Conservation (phyloP, 225 moss, liverwort and hornwort species). For the Sphagnum contortum region DNA sequence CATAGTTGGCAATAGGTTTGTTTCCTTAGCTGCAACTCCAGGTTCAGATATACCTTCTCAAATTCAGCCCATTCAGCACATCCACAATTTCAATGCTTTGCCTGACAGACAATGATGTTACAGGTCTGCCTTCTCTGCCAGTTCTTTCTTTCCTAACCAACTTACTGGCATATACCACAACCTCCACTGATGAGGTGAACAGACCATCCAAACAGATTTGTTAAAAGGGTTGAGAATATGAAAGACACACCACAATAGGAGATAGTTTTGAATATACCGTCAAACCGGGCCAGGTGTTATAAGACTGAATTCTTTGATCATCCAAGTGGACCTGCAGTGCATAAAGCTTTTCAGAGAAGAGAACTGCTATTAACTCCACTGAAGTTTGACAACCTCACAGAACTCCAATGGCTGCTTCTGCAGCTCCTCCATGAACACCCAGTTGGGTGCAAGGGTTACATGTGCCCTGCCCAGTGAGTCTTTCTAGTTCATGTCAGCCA, state of each 20-base stretch:
- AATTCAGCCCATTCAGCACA: not conserved
- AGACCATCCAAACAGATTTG: too few relatives aligned
- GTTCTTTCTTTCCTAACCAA: too few relatives aligned
- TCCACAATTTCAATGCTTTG: too few relatives aligned
- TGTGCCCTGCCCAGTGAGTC: constrained; percentile 44
- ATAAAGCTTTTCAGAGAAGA: constrained; percentile 63
- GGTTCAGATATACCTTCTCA: constrained; percentile 34
- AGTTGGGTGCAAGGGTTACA: constrained; percentile 82
- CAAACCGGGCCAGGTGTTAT: constrained; percentile 89
- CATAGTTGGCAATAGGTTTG: constrained; percentile 42
- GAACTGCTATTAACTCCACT: constrained; percentile 57
- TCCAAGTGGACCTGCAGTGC: constrained; percentile 65
- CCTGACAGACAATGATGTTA: too few relatives aligned
- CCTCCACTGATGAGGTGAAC: too few relatives aligned
- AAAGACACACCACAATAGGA: too few relatives aligned
- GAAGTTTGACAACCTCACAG: constrained; percentile 51
- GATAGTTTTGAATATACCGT: constrained; percentile 37
- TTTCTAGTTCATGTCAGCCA: constrained; percentile 42
- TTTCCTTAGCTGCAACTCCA: constrained; percentile 36
- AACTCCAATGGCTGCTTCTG: constrained; percentile 65
- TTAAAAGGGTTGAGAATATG: too few relatives aligned
- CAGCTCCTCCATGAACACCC: constrained; percentile 71
- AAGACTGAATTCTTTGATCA: constrained; percentile 37
- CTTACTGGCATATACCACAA: too few relatives aligned
- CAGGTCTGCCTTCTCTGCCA: too few relatives aligned